Percentiles rank a stretch among this genome's conserved stretches.
Evolutionary conservation across 257 asterid genomes (phyloP).

Genomic region (Solanum chaucha): DNA sequence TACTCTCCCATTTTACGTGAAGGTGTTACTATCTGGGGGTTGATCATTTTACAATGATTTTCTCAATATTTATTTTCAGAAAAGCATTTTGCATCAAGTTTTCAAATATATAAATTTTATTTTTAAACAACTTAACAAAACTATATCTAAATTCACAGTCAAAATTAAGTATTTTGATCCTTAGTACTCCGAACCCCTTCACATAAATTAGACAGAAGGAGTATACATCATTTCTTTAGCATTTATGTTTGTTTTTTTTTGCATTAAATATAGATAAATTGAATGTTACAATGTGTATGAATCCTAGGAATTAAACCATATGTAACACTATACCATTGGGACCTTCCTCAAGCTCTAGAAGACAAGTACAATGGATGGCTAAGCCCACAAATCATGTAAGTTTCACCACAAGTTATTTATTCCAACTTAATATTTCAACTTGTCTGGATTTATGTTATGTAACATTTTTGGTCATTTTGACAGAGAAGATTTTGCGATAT

Average conservation of each 20-base stretch:
- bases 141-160: not conserved
- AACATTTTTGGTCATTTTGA: not conserved
- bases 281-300: not conserved
- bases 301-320: conserved; percentile 69
- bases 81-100: not conserved
- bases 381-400: conserved; percentile 55
- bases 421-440: not conserved
- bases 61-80: not conserved
- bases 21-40: not conserved
- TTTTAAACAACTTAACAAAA: not conserved
- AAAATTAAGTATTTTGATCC: not conserved
- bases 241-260: not conserved
- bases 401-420: not conserved
- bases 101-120: not conserved
- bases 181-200: not conserved
- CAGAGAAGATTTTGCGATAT: conserved; percentile 61
- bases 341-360: conserved; percentile 74
- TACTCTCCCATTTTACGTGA: not conserved
- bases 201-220: not conserved
- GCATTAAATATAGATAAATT: not conserved
- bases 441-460: not conserved
- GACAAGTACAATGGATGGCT: conserved; percentile 72
- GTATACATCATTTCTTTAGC: not conserved
- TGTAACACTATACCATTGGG: conserved; percentile 90
- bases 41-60: not conserved